Base-by-base conservation (phyloP, 208 protist species). In the Leishmania mexicana region DNA sequence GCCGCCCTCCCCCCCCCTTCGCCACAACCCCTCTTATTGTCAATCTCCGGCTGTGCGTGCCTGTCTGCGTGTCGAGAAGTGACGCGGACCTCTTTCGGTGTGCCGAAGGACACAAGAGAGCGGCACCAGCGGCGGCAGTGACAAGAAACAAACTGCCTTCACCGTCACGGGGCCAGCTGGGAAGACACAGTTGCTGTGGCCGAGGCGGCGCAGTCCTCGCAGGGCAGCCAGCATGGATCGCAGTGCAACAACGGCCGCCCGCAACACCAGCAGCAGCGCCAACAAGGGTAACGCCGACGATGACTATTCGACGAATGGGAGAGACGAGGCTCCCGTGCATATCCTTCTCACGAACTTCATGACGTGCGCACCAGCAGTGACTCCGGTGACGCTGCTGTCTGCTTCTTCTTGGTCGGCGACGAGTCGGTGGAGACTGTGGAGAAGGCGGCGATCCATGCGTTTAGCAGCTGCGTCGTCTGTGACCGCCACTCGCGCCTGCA, bases 401-500 rank as follows among this genome's bases (percentile, higher is more conserved):
- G 0, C 24, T 62, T 62, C 57, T 8, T 10, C 11, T 58, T 17
- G 24, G 57, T 64, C 11, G 57, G 28, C 11, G 5, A 60, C 35
- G 49, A 65, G n/a, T 58, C n/a, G 58, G 79, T 70, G 31, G 78
- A 67, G 21, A 53, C 71, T 28, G 79, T 31, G 57, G 28, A 3
- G 1, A 62, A 31, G 57, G 28, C 6, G 6, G 28, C 57, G 24
- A 62, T n/a, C 17, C 3, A 68, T 17, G 57, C 40, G 15, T 81
- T 80, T 45, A 49, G 35, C 3, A 71, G 71, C 35, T 81, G 77
- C 51, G 53, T 85, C 71, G 77, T 75, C 6, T 70, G 71, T 17
- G 64, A 76, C 35, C 77, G 82, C 8, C 62, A 67, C 45, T 85
- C 82, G 72, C 67, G 60, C 4, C 72, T 85, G 58, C 45, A 53